A percentile compares a stretch with the other conserved stretches of the same genome.
These are phyloP conservation scores for Crithidia fasciculata DNA, from an alignment of 208 protist genomes.

Conservation along the genomic window DNA sequence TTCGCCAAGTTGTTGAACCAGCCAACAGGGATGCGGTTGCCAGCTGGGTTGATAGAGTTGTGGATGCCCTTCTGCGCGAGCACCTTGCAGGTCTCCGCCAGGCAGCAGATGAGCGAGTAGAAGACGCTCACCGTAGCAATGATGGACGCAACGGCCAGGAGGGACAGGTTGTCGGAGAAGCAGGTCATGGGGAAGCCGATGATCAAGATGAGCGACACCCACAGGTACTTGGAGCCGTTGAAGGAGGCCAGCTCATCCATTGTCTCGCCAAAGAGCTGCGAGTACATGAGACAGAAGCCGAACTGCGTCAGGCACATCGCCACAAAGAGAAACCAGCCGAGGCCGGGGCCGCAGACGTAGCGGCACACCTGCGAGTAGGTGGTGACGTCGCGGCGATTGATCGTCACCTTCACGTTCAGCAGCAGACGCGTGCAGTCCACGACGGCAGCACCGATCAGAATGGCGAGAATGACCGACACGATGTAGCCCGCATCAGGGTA, in stretches of 20 bases:
- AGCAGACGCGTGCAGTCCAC: slow-evolving; percentile 80
- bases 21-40: slow-evolving; percentile 42
- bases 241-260: slow-evolving; percentile 52
- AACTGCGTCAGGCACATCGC: slow-evolving; percentile 84
- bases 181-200: slow-evolving; percentile 63
- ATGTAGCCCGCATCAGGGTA: slow-evolving; percentile 81
- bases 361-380: slow-evolving; percentile 78
- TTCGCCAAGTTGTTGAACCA: slow-evolving; percentile 78
- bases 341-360: slow-evolving; percentile 54
- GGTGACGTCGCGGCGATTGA: slow-evolving; percentile 59
- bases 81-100: slow-evolving; percentile 31
- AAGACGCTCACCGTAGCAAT: slow-evolving; percentile 68
- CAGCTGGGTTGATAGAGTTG: slow-evolving; percentile 28
- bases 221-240: slow-evolving; percentile 53
- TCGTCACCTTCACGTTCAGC: slow-evolving; percentile 60
- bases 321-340: slow-evolving; percentile 68
- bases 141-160: slow-evolving; percentile 65
- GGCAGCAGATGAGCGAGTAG: slow-evolving; percentile 58
- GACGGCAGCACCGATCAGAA: slow-evolving; percentile 58
- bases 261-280: slow-evolving; percentile 62
- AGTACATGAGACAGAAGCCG: slow-evolving; percentile 88
- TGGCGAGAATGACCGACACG: slow-evolving; percentile 44
- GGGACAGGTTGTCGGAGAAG: slow-evolving; percentile 65
- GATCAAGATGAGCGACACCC: slow-evolving; percentile 55
- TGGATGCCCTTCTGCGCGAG: slow-evolving; percentile 29